Conservation (phyloP, 148 eudicot species). For the Rhododendron griersonianum region DNA sequence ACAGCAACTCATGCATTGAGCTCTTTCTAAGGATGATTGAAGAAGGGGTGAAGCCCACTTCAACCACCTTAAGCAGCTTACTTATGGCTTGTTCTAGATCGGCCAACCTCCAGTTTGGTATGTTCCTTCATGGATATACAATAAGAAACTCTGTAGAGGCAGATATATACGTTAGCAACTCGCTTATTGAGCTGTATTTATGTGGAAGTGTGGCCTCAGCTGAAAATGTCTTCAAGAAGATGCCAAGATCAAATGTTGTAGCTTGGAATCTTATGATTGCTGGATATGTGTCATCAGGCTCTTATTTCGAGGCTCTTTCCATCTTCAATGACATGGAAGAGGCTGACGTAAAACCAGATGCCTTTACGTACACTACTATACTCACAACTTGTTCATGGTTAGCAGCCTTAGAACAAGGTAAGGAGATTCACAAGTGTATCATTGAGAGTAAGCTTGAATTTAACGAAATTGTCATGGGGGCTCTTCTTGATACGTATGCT, state of each 20-base stretch:
- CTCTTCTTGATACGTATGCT: constrained; percentile 36
- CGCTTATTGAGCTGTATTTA: constrained; percentile 3
- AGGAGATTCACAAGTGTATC: constrained; percentile 5
- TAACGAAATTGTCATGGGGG: constrained; percentile 18
- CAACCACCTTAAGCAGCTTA: constrained; percentile 6
- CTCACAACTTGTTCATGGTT: neutral
- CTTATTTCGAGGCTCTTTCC: neutral
- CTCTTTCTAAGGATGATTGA: constrained; percentile 24
- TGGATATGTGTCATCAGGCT: neutral
- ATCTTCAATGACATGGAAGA: neutral
- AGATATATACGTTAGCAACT: neutral
- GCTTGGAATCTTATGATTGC: constrained; percentile 5
- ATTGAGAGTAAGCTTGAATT: constrained; percentile 14
- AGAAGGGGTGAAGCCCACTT: neutral
- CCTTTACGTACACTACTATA: neutral
- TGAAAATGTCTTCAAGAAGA: neutral
- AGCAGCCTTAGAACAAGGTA: constrained; percentile 2
- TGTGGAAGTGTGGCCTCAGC: neutral
- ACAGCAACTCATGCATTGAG: constrained; percentile 24
- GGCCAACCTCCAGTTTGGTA: neutral
- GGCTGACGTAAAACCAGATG: neutral
- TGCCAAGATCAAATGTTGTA: constrained; percentile 1
- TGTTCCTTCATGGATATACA: neutral
- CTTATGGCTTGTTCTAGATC: constrained; percentile 5
- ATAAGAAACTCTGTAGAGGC: constrained; percentile 1